These are phyloP conservation scores for Wickerhamiella slavikovae DNA, from an alignment of 805 yeast species.

Conservation along the genomic window DNA sequence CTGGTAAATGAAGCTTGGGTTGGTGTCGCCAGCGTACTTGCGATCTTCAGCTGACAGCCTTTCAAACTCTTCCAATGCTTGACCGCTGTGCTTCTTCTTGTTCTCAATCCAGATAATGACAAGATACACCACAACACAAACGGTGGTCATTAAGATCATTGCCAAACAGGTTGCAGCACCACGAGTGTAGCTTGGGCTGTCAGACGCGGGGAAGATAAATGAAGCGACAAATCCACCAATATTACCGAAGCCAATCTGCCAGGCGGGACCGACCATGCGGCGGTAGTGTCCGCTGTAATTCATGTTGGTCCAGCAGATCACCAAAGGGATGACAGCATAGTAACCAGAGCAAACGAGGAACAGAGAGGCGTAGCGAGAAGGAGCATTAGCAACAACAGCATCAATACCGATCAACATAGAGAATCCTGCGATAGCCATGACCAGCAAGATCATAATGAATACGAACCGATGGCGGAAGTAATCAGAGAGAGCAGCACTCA, in stretches of 20 bases:
- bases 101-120: constrained; percentile 16
- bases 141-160: constrained; percentile 24
- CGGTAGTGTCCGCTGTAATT: constrained; percentile 44
- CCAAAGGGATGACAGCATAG: constrained; percentile 46
- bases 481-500: constrained; percentile 47
- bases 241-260: constrained; percentile 52
- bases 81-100: constrained; percentile 10
- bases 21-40: constrained; percentile 15
- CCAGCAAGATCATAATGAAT: constrained; percentile 9
- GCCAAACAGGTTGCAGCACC: constrained; percentile 35
- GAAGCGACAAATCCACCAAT: constrained; percentile 53
- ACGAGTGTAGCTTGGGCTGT: constrained; percentile 34
- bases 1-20: constrained; percentile 15
- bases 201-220: constrained; percentile 31
- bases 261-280: constrained; percentile 36
- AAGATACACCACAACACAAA: constrained; percentile 20
- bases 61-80: constrained; percentile 11
- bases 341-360: constrained; percentile 38
- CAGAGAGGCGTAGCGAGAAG: constrained; percentile 40
- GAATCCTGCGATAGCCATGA: constrained; percentile 30
- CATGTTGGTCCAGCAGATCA: constrained; percentile 45
- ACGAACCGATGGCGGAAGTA: constrained; percentile 20
- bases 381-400: constrained; percentile 15
- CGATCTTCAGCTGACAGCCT: constrained; percentile 8
- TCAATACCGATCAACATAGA: constrained; percentile 30